Base-by-base conservation (phyloP, 352 stramenopile species). In the Phytopythium oedochilum region DNA sequence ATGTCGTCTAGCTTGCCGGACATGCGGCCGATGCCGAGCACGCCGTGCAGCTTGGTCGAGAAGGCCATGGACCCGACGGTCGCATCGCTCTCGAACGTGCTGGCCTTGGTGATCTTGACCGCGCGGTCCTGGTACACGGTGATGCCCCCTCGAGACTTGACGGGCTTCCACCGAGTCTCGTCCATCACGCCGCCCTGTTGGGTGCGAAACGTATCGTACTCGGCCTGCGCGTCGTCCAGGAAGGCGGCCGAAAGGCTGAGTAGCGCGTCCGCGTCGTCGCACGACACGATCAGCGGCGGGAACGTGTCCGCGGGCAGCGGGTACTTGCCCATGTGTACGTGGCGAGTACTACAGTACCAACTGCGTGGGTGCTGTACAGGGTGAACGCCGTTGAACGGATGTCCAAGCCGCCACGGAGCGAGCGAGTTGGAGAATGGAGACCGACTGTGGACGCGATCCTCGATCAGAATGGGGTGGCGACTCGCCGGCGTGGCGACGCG, bases 181-280 rank as follows among this genome's bases (percentile, higher is more conserved):
- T 75, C 62, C 25, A 79, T 29, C 7, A 71, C 42, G 17, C 69
- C 57, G 20, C 54, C 28, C 28, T 71, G 38, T 1, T 65, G 23
- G 57, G 52, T n/a, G 15, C 67, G 58, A 36, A 76, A 78, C 32
- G 65, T 53, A n/a, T 65, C 61, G 49, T 82, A 82, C 47, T 80
- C 59, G 22, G 58, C 42, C 2, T 80, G 52, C 22, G 71, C 63
- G 46, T 78, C 64, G 40, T 66, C 44, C 3, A 82, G 36, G 22
- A 80, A 72, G 20, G 60, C 46, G 4, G 59, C 49, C 1, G 66
- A 58, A 8, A 72, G 54, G n/a, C 43, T 63, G 23, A 60, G 46
- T n/a, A 76, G 57, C 36, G 64, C 60, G 17, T 62, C 7, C 39
- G 53, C 49, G 39, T 76, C 68, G 25, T 76, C 68, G 35, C 66